Evolutionary conservation across 108 stramenopile species (phyloP).

Genomic region (Fragilaria radians): DNA sequence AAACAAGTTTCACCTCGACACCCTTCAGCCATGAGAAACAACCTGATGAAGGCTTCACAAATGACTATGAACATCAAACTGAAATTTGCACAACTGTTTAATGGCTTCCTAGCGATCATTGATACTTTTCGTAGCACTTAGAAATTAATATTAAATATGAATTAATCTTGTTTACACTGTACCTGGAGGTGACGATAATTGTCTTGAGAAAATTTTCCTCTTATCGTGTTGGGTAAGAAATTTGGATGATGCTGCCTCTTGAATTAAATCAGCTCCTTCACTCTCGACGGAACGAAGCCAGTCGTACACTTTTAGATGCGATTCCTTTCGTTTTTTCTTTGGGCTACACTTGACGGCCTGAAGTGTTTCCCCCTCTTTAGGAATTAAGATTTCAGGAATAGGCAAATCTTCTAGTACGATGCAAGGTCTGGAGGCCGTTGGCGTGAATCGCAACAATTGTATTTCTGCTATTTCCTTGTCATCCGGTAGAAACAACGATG

Average conservation of each 20-base stretch:
- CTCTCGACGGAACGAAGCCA: slow-evolving; percentile 16
- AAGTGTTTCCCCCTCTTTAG: not conserved
- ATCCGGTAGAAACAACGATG: slow-evolving; percentile 13
- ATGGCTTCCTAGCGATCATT: no score
- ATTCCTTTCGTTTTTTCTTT: not conserved
- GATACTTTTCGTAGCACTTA: no score
- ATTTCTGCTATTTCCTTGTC: not conserved
- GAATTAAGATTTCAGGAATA: not conserved
- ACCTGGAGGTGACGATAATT: no score
- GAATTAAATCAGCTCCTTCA: slow-evolving; percentile 2
- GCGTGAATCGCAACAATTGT: not conserved
- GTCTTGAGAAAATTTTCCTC: no score
- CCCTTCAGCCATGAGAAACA: no score
- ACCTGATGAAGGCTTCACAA: no score
- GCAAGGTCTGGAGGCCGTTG: not conserved
- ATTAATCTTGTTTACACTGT: no score
- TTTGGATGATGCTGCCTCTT: slow-evolving; percentile 15
- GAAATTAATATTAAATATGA: no score
- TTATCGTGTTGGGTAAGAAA: slow-evolving; percentile 13
- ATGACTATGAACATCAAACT: no score
- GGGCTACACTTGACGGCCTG: not conserved
- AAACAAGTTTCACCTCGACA: no score
- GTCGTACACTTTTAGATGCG: slow-evolving; percentile 3
- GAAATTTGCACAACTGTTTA: no score
- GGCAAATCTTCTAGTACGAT: not conserved